These are phyloP conservation scores for Fomitopsis palustris DNA, from an alignment of 1,284 basidiomycete genomes.

Conservation along the genomic window DNA sequence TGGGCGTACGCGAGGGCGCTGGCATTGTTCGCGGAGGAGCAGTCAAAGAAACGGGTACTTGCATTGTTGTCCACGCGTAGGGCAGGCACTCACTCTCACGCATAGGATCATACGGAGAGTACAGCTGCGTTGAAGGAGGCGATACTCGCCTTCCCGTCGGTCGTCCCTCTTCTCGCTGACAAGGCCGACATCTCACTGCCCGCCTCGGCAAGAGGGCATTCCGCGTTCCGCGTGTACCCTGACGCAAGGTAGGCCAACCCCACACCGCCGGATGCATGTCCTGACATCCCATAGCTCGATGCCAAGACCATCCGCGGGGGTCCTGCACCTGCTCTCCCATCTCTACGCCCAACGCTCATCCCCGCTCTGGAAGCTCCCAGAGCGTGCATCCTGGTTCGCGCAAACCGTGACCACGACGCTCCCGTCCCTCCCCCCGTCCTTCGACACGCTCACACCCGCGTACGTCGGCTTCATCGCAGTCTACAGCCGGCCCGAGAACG, in stretches of 20 bases:
- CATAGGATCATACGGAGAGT: conserved; percentile 42
- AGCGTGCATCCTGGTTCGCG: conserved; percentile 67
- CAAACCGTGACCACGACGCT: conserved; percentile 38
- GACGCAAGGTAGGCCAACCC: conserved; percentile 48
- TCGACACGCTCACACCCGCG: conserved; percentile 31
- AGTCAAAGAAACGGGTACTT: conserved; percentile 42
- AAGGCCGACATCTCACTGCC: conserved; percentile 75
- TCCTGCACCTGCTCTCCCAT: conserved; percentile 73
- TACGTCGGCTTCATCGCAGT: conserved; percentile 40
- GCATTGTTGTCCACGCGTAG: conserved; percentile 12
- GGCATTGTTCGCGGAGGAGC: conserved; percentile 59
- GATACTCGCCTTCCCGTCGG: conserved; percentile 73
- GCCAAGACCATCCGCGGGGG: conserved; percentile 35
- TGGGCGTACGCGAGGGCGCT: conserved; percentile 79
- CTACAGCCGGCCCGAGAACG: conserved; percentile 40
- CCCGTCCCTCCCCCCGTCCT: conserved; percentile 30
- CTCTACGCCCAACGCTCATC: conserved; percentile 79
- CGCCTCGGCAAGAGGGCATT: conserved; percentile 51
- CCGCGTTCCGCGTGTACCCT: conserved; percentile 66
- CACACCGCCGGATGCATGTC: conserved; percentile 18
- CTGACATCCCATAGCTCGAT: conserved; percentile 15
- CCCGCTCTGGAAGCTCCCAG: conserved; percentile 77
- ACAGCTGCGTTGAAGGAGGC: conserved; percentile 70
- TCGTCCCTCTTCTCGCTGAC: conserved; percentile 79
- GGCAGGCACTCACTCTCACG: neutral